These are phyloP conservation scores for Petrea volubilis DNA, from an alignment of 257 asterid species.

Conservation along the genomic window DNA sequence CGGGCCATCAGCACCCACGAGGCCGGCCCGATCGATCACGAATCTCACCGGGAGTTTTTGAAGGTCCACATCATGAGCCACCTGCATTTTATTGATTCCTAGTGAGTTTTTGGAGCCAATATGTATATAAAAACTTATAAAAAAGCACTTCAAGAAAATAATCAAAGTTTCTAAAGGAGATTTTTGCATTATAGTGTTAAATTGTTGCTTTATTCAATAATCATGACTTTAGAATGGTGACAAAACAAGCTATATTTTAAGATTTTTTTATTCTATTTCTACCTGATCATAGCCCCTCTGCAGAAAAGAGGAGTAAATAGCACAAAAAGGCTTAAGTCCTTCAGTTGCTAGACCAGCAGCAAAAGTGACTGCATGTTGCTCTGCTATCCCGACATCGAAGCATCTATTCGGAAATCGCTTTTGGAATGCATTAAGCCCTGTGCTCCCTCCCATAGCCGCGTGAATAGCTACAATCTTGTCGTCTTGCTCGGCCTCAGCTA, in stretches of 20 bases:
- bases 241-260: too few species aligned
- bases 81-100: constrained; percentile 26
- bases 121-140: background rate
- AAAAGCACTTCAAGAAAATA: too few species aligned
- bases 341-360: constrained; percentile 72
- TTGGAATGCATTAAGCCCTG: constrained; percentile 61
- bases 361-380: constrained; percentile 75
- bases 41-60: constrained; percentile 69
- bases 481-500: constrained; percentile 62
- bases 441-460: constrained; percentile 85
- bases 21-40: constrained; percentile 74
- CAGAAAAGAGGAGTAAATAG: constrained; percentile 66
- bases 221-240: too few species aligned
- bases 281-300: constrained; percentile 80
- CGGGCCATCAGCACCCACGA: constrained; percentile 77
- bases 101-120: background rate
- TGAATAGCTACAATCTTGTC: too few species aligned
- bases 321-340: constrained; percentile 72
- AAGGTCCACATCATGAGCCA: constrained; percentile 76
- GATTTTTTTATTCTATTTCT: too few species aligned
- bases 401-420: constrained; percentile 53
- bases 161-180: too few species aligned
- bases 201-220: too few species aligned
- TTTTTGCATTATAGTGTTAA: too few species aligned
- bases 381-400: constrained; percentile 72